These are phyloP conservation scores for Prunus mume DNA, from an alignment of 306 rosid species.

Conservation along the genomic window DNA sequence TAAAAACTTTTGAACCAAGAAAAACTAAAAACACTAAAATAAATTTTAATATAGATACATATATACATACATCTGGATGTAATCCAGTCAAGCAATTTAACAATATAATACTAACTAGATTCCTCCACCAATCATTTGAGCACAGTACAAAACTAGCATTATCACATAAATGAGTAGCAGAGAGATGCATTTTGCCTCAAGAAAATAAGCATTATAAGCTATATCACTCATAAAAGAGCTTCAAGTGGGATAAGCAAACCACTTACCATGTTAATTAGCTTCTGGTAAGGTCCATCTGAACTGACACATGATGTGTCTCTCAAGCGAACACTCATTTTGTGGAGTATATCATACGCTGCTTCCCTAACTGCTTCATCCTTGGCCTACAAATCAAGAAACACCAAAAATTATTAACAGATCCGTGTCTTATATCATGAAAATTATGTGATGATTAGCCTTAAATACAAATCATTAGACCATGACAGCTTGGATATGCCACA, in stretches of 20 bases:
- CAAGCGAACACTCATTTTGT: conserved; percentile 62
- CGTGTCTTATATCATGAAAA: conserved; percentile 14
- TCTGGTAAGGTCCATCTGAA: conserved; percentile 56
- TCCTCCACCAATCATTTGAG: neutral
- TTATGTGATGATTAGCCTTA: neutral
- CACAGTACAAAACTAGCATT: neutral
- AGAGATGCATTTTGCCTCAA: neutral
- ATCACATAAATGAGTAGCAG: neutral
- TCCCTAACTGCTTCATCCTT: conserved; percentile 70
- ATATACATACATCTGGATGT: neutral
- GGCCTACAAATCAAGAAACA: conserved; percentile 48
- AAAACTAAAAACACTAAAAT: no score
- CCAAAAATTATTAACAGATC: neutral
- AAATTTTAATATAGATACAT: neutral
- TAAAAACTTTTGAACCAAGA: no score
- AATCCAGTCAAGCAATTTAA: neutral
- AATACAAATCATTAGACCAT: neutral
- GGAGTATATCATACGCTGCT: conserved; percentile 72
- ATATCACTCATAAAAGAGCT: neutral
- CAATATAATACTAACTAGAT: neutral
- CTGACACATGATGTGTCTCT: conserved; percentile 38
- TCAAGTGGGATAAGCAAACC: conserved; percentile 17
- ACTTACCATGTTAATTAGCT: conserved; percentile 80
- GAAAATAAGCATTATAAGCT: neutral
- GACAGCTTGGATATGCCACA: neutral